Evolutionary conservation across 768 basidiomycete species (phyloP), one percentile per base, ranked within the genome.

Genomic region (Exsudoporus frostii): DNA sequence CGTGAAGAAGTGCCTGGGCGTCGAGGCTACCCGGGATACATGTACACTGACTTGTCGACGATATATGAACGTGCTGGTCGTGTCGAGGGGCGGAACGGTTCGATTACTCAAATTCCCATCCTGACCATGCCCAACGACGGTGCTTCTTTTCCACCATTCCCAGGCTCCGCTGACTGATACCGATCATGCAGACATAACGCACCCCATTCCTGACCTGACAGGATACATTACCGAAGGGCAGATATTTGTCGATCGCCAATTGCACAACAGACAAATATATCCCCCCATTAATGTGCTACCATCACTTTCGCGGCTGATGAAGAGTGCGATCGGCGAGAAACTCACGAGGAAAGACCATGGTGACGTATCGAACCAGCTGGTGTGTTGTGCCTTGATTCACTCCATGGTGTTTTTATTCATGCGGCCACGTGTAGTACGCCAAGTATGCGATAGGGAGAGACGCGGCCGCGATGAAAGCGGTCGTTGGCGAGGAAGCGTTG

Each of bases 101-200:
- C 94, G 44, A 99, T 99, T 78, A 99, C 97, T 50, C 97, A 99
- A 76, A 97, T 98, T 71, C 97, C 97, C 55, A 99, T 98, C 66
- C 81, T 99, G 51, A 98, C 97, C 55, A 99, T 99, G 97, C 97
- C 97, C 24, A 99, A 98, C 74, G 97, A 98, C 73, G 96, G 94
- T 91, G 74, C 76, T 80, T 71, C 60, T 46, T 38, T 53, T 61
- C 48, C 48, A 55, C 49, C 7, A 43, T 57, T 57, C 48, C 37
- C 54, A 54, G 51, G 55, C 41, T 61, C 56, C 47, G 66, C 39
- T 46, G 42, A 53, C 63, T 71, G 65, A 69, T 20, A 49, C 39
- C 51, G 68, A 59, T 54, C 54, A 45, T 58, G 20, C 64, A 98
- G 96, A 98, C 79, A 99, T 99, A 73, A 98, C 97, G n/a, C 97